These are phyloP conservation scores for Yamagishiella unicocca DNA, from an alignment of 139 green algal species.

Conservation along the genomic window DNA sequence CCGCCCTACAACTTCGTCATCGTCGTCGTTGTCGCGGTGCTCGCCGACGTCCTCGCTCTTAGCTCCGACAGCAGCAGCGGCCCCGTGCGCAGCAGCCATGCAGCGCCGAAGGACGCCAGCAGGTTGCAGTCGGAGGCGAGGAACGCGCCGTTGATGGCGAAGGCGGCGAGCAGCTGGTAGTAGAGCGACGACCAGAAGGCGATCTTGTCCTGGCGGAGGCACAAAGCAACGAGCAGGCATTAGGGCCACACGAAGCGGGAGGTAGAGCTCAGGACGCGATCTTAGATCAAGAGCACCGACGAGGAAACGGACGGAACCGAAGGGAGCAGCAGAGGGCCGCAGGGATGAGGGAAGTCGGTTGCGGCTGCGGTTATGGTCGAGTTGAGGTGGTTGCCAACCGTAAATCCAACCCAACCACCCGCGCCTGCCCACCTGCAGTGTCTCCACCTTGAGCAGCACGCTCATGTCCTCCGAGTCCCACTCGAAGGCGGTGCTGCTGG, in stretches of 20 bases:
- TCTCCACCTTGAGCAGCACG: conserved; percentile 46
- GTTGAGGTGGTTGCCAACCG: not conserved
- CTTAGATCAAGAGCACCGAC: no score
- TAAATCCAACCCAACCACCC: no score
- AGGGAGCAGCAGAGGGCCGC: no score
- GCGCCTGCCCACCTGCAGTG: conserved; percentile 36
- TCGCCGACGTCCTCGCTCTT: not conserved
- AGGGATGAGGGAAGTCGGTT: no score
- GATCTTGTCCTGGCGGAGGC: conserved; percentile 20
- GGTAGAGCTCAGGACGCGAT: no score
- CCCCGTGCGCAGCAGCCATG: conserved; percentile 36
- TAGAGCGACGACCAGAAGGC: conserved; percentile 7
- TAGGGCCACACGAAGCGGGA: no score
- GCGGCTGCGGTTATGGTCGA: not conserved
- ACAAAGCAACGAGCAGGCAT: not conserved
- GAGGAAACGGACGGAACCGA: no score
- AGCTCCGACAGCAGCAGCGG: conserved; percentile 34
- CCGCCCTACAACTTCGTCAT: no score
- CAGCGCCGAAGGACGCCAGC: conserved; percentile 18
- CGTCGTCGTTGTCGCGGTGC: no score
- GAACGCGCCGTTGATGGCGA: conserved; percentile 44
- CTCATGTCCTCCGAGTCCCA: conserved; percentile 40
- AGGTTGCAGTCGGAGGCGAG: conserved; percentile 41
- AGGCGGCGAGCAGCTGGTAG: conserved; percentile 32
- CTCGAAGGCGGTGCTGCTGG: conserved; percentile 35